Evolutionary conservation across 2,329 filamentous ascomycete species (phyloP).

Genomic region (Penicillium sp.): DNA sequence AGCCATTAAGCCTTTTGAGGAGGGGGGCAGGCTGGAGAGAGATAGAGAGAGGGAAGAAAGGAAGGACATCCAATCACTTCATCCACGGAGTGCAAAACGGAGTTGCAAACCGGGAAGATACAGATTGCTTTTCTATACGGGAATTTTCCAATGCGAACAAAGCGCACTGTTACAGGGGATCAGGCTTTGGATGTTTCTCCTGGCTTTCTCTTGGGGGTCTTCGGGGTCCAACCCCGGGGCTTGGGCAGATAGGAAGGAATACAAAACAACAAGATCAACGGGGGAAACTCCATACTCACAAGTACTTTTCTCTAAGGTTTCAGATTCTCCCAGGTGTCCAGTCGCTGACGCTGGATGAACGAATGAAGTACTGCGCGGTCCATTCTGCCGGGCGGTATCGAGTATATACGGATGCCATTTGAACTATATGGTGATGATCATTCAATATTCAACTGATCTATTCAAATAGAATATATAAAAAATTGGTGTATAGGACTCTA

Average conservation of each 20-base stretch:
- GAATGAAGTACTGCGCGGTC: constrained; percentile 23
- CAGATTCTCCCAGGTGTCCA: constrained; percentile 11
- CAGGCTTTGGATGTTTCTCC: constrained; percentile 13
- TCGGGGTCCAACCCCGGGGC: not conserved
- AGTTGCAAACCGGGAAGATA: constrained; percentile 33
- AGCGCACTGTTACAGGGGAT: constrained; percentile 25
- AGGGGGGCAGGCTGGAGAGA: constrained; percentile 1
- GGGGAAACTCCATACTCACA: constrained; percentile 18
- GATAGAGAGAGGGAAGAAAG: constrained; percentile 7
- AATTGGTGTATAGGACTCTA: not conserved
- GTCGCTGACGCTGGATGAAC: constrained; percentile 23
- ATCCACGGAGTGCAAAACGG: constrained; percentile 12
- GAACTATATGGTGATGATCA: not conserved
- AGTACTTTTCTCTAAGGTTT: constrained; percentile 19
- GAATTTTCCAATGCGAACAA: constrained; percentile 26
- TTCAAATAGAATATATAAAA: no score
- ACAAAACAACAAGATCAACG: constrained; percentile 2
- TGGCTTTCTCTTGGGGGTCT: constrained; percentile 10
- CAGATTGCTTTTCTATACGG: constrained; percentile 28
- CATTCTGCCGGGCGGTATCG: constrained; percentile 28
- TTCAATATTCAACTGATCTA: not conserved
- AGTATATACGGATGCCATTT: not conserved
- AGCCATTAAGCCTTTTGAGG: not conserved
- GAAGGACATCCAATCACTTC: constrained; percentile 12
- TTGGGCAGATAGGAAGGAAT: not conserved